Evolutionary conservation across 1,139 yeast genomes (phyloP).

Genomic region (Spathaspora sp.): DNA sequence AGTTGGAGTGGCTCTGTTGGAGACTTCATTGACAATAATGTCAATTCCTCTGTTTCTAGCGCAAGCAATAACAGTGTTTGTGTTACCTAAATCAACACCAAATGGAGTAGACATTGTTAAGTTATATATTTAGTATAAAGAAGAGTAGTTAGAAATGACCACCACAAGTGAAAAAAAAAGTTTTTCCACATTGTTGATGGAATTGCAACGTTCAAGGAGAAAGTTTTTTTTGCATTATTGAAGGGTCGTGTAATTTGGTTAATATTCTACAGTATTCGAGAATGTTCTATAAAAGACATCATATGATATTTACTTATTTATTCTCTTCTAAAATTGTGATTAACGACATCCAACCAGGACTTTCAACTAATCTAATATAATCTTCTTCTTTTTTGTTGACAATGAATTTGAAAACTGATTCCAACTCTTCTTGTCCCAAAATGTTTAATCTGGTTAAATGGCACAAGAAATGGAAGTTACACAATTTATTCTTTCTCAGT

Average conservation of each 20-base stretch:
- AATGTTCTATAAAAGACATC: neutral
- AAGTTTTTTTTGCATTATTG: neutral
- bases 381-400: constrained; percentile 38
- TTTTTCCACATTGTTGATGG: constrained; percentile 1
- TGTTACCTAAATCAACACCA: constrained; percentile 98
- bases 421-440: constrained; percentile 51
- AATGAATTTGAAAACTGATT: constrained; percentile 44
- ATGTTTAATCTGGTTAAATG: constrained; percentile 57
- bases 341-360: constrained; percentile 77
- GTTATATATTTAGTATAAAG: neutral
- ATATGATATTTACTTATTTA: constrained; percentile 10
- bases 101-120: constrained; percentile 68
- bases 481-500: constrained; percentile 31
- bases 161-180: constrained; percentile 3
- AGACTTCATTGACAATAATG: constrained; percentile 96
- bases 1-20: constrained; percentile 95
- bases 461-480: constrained; percentile 73
- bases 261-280: constrained; percentile 7
- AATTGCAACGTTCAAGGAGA: neutral
- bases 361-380: constrained; percentile 56
- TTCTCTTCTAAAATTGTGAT: constrained; percentile 55
- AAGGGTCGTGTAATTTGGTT: constrained; percentile 4
- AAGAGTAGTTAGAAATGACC: constrained; percentile 1
- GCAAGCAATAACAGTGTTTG: constrained; percentile 91
- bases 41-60: constrained; percentile 99